Conservation (phyloP, 768 basidiomycete species). For the Phlegmacium glaucopus region DNA sequence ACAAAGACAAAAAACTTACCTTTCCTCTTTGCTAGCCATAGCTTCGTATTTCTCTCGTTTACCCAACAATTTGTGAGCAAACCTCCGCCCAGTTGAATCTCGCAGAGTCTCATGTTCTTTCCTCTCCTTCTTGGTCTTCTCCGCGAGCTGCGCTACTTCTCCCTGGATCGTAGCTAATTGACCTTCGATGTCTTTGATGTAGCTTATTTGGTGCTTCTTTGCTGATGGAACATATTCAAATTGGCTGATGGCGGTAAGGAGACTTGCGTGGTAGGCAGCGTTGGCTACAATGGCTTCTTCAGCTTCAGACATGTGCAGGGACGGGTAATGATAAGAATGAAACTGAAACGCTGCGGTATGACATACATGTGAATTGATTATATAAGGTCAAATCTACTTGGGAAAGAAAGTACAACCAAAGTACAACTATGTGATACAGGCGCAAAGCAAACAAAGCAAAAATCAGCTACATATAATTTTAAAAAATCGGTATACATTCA, state of each 20-base stretch:
- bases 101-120: slow-evolving; percentile 39
- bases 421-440: no score
- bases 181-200: slow-evolving; percentile 31
- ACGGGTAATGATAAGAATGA: background rate
- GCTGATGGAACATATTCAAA: slow-evolving; percentile 40
- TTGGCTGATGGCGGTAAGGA: slow-evolving; percentile 30
- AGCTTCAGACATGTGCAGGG: slow-evolving; percentile 18
- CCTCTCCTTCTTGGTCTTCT: slow-evolving; percentile 41
- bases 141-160: slow-evolving; percentile 25
- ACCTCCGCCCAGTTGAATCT: slow-evolving; percentile 35
- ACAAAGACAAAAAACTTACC: slow-evolving; percentile 22
- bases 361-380: background rate
- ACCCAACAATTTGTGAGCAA: slow-evolving; percentile 39
- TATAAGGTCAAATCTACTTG: no score
- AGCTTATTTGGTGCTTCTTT: slow-evolving; percentile 30
- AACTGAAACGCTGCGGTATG: background rate
- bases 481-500: slow-evolving; percentile 20
- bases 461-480: no score
- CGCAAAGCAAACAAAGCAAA: no score
- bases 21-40: slow-evolving; percentile 42
- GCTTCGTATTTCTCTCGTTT: slow-evolving; percentile 39
- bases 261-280: slow-evolving; percentile 34
- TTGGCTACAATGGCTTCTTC: slow-evolving; percentile 34
- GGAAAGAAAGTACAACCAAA: no score
- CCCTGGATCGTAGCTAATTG: slow-evolving; percentile 21